These are phyloP conservation scores for Aspergillus eucalypticola DNA, from an alignment of 2,329 filamentous ascomycete species.

Conservation along the genomic window DNA sequence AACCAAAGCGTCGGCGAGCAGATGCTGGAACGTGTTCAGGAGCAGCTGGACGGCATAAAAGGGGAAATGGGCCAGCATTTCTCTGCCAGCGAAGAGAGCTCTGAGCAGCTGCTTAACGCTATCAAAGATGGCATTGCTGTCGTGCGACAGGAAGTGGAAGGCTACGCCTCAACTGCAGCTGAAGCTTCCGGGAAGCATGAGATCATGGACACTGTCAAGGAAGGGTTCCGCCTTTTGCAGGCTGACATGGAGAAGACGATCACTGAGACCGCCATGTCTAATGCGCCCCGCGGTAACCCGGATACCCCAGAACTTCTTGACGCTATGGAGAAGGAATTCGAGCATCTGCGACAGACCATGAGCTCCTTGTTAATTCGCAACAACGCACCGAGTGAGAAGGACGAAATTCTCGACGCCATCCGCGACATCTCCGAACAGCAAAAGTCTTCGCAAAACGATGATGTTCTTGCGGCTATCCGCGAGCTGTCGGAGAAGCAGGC, in stretches of 20 bases:
- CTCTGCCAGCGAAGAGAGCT: conserved; percentile 74
- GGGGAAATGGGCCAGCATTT: conserved; percentile 75
- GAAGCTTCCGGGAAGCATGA: conserved; percentile 74
- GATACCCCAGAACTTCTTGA: conserved; percentile 71
- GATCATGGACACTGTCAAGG: conserved; percentile 68
- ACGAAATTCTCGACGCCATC: conserved; percentile 63
- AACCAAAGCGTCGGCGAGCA: conserved; percentile 57
- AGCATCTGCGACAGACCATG: conserved; percentile 75
- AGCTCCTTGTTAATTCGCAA: conserved; percentile 67
- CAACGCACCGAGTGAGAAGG: conserved; percentile 58
- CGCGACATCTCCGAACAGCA: conserved; percentile 48
- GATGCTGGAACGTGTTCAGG: conserved; percentile 60
- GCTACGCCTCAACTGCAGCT: conserved; percentile 72
- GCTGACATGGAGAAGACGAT: conserved; percentile 57
- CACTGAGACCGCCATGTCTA: conserved; percentile 43
- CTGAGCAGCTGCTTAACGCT: conserved; percentile 83
- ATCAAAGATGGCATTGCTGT: conserved; percentile 84
- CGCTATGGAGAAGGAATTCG: conserved; percentile 77
- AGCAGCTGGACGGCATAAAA: conserved; percentile 62
- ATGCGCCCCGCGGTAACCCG: conserved; percentile 38
- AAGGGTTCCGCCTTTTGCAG: conserved; percentile 63
- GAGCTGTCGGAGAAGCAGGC: background rate
- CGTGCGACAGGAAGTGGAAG: conserved; percentile 76
- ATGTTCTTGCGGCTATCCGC: conserved; percentile 8
- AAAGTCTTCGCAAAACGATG: conserved; percentile 28